Conservation (phyloP, 2,329 filamentous ascomycete species). For the Echinosphaeria canescens region DNA sequence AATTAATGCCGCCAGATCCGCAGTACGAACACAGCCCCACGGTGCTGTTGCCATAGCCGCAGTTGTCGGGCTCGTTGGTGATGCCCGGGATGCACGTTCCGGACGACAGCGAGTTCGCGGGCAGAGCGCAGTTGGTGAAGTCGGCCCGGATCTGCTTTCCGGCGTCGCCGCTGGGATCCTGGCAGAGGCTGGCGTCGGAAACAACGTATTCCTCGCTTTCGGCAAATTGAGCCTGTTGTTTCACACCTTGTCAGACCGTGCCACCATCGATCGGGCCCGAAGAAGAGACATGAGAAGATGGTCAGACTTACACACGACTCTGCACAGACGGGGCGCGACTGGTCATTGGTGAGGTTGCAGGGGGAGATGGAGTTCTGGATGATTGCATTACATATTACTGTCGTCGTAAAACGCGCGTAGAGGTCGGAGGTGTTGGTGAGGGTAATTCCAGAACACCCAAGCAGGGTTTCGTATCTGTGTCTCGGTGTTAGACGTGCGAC, state of each 20-base stretch:
- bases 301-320: constrained; percentile 53
- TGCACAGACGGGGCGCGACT: constrained; percentile 63
- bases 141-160: constrained; percentile 70
- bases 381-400: constrained; percentile 81
- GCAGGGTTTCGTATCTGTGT: constrained; percentile 53
- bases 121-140: constrained; percentile 74
- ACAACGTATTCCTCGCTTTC: constrained; percentile 75
- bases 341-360: constrained; percentile 42
- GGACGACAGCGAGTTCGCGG: constrained; percentile 55
- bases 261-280: too few species aligned
- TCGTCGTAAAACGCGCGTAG: constrained; percentile 87
- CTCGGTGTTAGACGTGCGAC: constrained; percentile 3
- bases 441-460: constrained; percentile 64
- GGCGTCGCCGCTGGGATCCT: constrained; percentile 39
- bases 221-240: constrained; percentile 49
- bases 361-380: constrained; percentile 64
- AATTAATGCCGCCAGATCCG: constrained; percentile 61
- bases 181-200: constrained; percentile 52
- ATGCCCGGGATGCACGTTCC: constrained; percentile 53
- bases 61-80: constrained; percentile 68
- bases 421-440: constrained; percentile 58
- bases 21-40: constrained; percentile 78
- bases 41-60: constrained; percentile 55
- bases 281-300: too few species aligned
- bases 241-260: too few species aligned